Base-by-base conservation (phyloP, 306 rosid genomes). In the Psophocarpus tetragonolobus region DNA sequence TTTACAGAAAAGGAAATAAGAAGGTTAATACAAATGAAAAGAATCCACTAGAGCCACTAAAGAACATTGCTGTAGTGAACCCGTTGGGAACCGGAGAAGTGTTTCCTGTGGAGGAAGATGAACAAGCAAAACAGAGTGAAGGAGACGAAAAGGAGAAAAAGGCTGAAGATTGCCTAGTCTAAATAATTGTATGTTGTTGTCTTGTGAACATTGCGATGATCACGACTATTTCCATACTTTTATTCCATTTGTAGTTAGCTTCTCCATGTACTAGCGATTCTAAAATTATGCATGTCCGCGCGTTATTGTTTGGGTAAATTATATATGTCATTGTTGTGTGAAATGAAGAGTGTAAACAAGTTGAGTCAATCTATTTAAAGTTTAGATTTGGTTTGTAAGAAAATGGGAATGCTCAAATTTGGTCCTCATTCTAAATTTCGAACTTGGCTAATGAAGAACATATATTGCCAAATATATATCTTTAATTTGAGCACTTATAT, bases 1-100 rank as follows among this genome's bases (percentile, higher is more conserved):
- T 89, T 6, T 91, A 76, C 79, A 84, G 84, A 66, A 84, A 81
- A 38, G 79, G 79, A 56, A 12, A 57, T 30, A 76, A 84, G 3
- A 76, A 65, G 62, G 53, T 3, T 5, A 42, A 29, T 4, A 51
- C 66, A 69, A 80, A 74, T 60, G 61, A 47, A 14, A 27, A 39
- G 54, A 30, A 7, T 1, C 17, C 56, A 1, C 26, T 21, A 7
- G 72, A 62, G 50, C 32, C 79, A 10, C 75, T 80, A 1, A 80
- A 73, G 7, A 80, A 30, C 68, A 68, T 23, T 0, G 63, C 42
- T 11, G 14, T 32, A 26, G 33, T 24, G 32, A 67, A 3, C 66
- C 80, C 33, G 29, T 5, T 21, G 11, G 75, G 30, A 10, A 23
- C 38, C 8, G 73, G 73, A 41, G 56, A 68, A 42, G 73, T 68